Base-by-base conservation (phyloP, 768 basidiomycete genomes). In the Russula compacta region DNA sequence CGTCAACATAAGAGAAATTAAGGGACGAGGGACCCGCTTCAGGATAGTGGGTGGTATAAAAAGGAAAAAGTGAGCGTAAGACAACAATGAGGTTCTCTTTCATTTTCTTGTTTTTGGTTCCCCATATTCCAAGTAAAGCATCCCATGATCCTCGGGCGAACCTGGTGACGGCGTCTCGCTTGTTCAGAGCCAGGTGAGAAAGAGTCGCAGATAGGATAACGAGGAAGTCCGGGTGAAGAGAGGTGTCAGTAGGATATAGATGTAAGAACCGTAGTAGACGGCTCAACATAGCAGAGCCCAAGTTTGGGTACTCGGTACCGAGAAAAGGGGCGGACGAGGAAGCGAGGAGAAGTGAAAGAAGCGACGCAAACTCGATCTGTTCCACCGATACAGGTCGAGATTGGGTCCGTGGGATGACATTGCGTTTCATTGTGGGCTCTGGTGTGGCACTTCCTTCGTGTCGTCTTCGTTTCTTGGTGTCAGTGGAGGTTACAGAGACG, bases 1-100 rank as follows among this genome's bases (percentile, higher is more conserved):
- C 79, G 24, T 78, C 77, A 15, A 71, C 74, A 70, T 77, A 78
- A 52, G 79, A 73, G 53, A 76, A 74, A 35, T 69, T 66, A 12
- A 70, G 63, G n/a, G 70, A 59, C 10, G 68, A 68, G 17, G 60
- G 62, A n/a, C 56, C 42, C 33, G 42, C 21, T 43, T 58, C 49
- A 50, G 11, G 61, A 53, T 6, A 58, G 46, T 7, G 73, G 36
- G 77, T 73, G 0, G 78, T 78, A 52, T 89, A 72, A 70, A 85
- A 93, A 0, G 89, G 89, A 46, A 95, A 81, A 4, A 97, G 75
- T 14, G 78, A 75, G 17, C 82, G 81, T 19, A 97, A 73, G 24
- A 90, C 78, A n/a, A 85, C 78, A 33, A 94, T 76, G 17, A 98
- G 75, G 47, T 83, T 81, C 71, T 95, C 93, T 70, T 94, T 93